Evolutionary conservation across 2,329 filamentous ascomycete genomes (phyloP).

Genomic region (Xylariaceae sp.): DNA sequence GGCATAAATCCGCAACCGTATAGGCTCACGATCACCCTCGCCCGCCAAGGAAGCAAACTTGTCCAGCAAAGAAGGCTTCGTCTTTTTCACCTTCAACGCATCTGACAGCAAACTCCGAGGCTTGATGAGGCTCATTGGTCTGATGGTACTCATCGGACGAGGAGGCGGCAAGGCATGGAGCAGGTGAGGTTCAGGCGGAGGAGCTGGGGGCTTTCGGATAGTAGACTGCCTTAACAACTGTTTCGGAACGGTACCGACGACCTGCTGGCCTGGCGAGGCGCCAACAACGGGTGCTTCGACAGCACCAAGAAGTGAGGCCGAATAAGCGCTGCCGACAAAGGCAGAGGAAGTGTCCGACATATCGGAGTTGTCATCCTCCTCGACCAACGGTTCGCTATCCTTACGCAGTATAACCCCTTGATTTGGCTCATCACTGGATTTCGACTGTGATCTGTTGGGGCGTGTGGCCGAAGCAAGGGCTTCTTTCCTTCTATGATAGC

Average conservation of each 20-base stretch:
- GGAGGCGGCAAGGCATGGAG: constrained; percentile 66
- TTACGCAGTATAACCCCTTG: constrained; percentile 40
- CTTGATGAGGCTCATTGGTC: constrained; percentile 61
- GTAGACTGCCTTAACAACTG: constrained; percentile 58
- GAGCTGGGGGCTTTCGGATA: constrained; percentile 55
- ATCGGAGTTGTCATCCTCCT: constrained; percentile 54
- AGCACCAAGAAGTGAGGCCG: constrained; percentile 63
- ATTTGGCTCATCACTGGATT: constrained; percentile 45
- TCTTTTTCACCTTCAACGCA: constrained; percentile 66
- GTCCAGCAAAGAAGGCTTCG: constrained; percentile 67
- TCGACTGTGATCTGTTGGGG: constrained; percentile 46
- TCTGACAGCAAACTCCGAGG: constrained; percentile 67
- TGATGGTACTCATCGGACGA: constrained; percentile 57
- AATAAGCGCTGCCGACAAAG: constrained; percentile 64
- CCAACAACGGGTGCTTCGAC: constrained; percentile 54
- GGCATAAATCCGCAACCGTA: constrained; percentile 72
- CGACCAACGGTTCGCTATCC: constrained; percentile 48
- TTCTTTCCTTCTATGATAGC: constrained; percentile 59
- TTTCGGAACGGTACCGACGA: constrained; percentile 59
- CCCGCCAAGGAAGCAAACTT: constrained; percentile 71
- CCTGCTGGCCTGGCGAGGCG: constrained; percentile 48
- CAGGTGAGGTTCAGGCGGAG: constrained; percentile 49
- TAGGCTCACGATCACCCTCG: constrained; percentile 69
- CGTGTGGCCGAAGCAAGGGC: constrained; percentile 54
- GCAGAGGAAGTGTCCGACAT: constrained; percentile 58